Percentiles rank a stretch among this genome's conserved stretches.
phyloP scores from a whole-genome alignment of 2,329 filamentous ascomycete genomes.

The Trichoderma sp. region DNA sequence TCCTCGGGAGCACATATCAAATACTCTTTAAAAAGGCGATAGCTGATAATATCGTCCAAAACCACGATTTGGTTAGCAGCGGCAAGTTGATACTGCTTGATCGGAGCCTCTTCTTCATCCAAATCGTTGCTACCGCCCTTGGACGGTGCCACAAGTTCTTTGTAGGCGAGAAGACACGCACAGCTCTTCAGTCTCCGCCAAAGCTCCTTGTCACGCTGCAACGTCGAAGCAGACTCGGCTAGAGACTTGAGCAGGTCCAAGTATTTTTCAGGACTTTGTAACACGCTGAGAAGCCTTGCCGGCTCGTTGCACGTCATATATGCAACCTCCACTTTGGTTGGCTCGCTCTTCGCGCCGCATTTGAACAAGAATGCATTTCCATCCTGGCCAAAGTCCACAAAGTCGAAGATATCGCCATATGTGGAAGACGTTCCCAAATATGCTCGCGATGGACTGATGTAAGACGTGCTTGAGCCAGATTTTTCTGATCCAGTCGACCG shows the following conservation, averaged over 20 bases:
- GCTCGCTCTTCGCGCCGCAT: slow-evolving; percentile 88
- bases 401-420: slow-evolving; percentile 93
- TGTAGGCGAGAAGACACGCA: slow-evolving; percentile 80
- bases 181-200: slow-evolving; percentile 74
- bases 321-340: slow-evolving; percentile 83
- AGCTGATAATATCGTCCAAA: slow-evolving; percentile 85
- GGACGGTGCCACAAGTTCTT: slow-evolving; percentile 60
- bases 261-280: slow-evolving; percentile 85
- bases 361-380: slow-evolving; percentile 87
- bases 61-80: slow-evolving; percentile 72
- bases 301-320: slow-evolving; percentile 82
- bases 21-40: slow-evolving; percentile 81
- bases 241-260: slow-evolving; percentile 78
- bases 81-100: slow-evolving; percentile 78
- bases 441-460: slow-evolving; percentile 68
- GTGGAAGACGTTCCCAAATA: slow-evolving; percentile 73
- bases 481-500: slow-evolving; percentile 46
- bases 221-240: slow-evolving; percentile 66
- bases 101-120: slow-evolving; percentile 64
- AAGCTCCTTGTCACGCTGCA: slow-evolving; percentile 79
- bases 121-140: slow-evolving; percentile 53
- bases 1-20: slow-evolving; percentile 89
- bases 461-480: slow-evolving; percentile 34
- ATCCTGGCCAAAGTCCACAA: slow-evolving; percentile 87
- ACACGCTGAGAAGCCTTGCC: slow-evolving; percentile 73